Base-by-base conservation (phyloP, 139 green algal genomes). In the Chlorella vulgaris region DNA sequence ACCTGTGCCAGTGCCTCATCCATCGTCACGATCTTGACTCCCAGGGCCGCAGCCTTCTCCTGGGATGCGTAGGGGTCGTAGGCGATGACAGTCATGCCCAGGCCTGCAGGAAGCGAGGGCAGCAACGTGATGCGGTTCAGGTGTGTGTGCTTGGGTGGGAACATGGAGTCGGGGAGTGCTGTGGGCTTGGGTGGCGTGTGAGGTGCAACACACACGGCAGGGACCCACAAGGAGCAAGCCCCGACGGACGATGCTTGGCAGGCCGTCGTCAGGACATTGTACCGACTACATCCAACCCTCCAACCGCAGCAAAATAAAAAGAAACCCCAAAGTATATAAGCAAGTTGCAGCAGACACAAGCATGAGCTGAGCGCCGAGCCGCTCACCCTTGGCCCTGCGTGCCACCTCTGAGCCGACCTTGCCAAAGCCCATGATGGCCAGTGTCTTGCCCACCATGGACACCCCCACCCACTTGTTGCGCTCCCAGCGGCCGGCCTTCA, bases 361-460 rank as follows among this genome's bases (percentile, higher is more conserved):
- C 10, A 4, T 38, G 10, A 8, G 10, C 2, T 3, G 22, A 3
- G 47, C 15, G 47, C 10, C 47, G 28, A 39, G 63, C 3, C 2
- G 31, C 65, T 71, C 65, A 71, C 65, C 96, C 63, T 90, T 91
- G 66, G 90, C 95, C 42, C 96, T 89, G 50, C 95, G 88, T 0
- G 91, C 95, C 31, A 99, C 94, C 86, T 99, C 96, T 42, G 81
- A 89, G 47, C 96, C 96, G 24, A 95, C 95, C 93, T 99, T 99
- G 62, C 96, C 96, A 73, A 99, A 99, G 76, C 96, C 96, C 83
- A 99, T 96, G 73, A 99, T 84, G 18, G 93, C 91, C 22, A 99
- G 84, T 0, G 94, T 98, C 88, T 99, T 99, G 84, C 94, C 93
- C n/a, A 93, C 90, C 42, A 99, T 82, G 55, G 87, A 93, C 26